A percentile compares a stretch with the other conserved stretches of the same genome.
phyloP scores from a whole-genome alignment of 2,329 filamentous ascomycete species.

The Aspergillus phoenicis region DNA sequence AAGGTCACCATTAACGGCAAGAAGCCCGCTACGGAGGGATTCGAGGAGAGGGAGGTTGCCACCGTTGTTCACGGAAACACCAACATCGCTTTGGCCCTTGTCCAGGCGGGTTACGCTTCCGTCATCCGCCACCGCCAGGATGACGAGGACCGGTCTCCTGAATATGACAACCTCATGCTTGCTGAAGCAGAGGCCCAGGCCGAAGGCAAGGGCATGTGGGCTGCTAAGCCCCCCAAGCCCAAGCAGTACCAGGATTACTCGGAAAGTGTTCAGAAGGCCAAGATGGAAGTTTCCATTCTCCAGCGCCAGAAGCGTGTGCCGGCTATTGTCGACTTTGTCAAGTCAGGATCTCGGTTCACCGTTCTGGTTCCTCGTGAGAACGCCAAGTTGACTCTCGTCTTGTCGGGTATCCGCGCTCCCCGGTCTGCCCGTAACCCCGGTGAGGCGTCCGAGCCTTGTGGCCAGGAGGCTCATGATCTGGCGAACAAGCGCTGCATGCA shows the following conservation, averaged over 20 bases:
- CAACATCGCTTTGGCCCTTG: slow-evolving; percentile 79
- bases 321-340: slow-evolving; percentile 94
- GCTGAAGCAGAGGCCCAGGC: slow-evolving; percentile 68
- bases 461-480: slow-evolving; percentile 90
- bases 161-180: slow-evolving; percentile 70
- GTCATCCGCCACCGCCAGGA: slow-evolving; percentile 95
- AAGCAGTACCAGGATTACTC: slow-evolving; percentile 88
- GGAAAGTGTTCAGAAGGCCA: slow-evolving; percentile 90
- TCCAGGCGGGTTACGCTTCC: slow-evolving; percentile 91
- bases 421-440: slow-evolving; percentile 78
- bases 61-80: slow-evolving; percentile 82
- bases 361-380: slow-evolving; percentile 89
- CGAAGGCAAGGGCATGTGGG: slow-evolving; percentile 93
- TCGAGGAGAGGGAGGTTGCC: slow-evolving; percentile 91
- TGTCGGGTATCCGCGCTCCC: slow-evolving; percentile 89
- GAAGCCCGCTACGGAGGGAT: slow-evolving; percentile 85
- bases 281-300: slow-evolving; percentile 84
- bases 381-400: slow-evolving; percentile 90
- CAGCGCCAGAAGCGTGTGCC: slow-evolving; percentile 91
- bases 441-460: slow-evolving; percentile 88
- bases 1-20: slow-evolving; percentile 86
- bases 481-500: slow-evolving; percentile 87
- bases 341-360: slow-evolving; percentile 93
- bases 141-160: slow-evolving; percentile 87
- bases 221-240: slow-evolving; percentile 78